Evolutionary conservation across 257 asterid genomes (phyloP), one percentile per base, ranked within the genome.

Genomic region (Solanum piurae): DNA sequence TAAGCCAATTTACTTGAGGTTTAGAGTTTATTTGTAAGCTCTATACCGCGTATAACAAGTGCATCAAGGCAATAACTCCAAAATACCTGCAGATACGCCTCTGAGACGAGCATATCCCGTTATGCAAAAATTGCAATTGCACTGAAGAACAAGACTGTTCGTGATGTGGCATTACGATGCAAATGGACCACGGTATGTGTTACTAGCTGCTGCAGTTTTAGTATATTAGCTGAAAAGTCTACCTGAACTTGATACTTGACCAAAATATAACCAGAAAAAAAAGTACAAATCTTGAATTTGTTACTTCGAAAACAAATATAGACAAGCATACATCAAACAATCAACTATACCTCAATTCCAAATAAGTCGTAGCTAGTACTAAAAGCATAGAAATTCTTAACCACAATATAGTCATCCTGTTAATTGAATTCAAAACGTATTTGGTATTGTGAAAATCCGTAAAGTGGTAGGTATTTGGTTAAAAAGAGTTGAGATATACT

Each of bases 81-180:
- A 73, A 29, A 72, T 64, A 86, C n/a, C 12, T 92, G 92, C 93
- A 97, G 99, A 87, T 95, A 93, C 90, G 97, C 98, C 20, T 85
- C 94, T 25, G 98, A 95, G 87, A 90, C 98, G 69, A 94, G 88
- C 92, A 92, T 97, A 38, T 92, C 90, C 85, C 93, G 97, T 34
- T 97, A 97, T 88, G 98, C 99, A 3, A 97, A 95, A 93, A 97
- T 97, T 87, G 98, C 99, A 16, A 92, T 95, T 91, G 91, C 84
- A 87, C 90, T 97, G 37, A 92, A 93, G 75, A 94, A 91, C 87
- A 97, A 97, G 93, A 95, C 98, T 9, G 98, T 97, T 8, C 95
- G 99, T 3, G 99, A 97, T 87, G 99, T 97, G 89, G 99, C 99
- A 68, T 86, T 97, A 88, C 98, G 99, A 66, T 97, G 95, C 93